Evolutionary conservation across 768 basidiomycete species (phyloP).

Genomic region (Russula lepida): DNA sequence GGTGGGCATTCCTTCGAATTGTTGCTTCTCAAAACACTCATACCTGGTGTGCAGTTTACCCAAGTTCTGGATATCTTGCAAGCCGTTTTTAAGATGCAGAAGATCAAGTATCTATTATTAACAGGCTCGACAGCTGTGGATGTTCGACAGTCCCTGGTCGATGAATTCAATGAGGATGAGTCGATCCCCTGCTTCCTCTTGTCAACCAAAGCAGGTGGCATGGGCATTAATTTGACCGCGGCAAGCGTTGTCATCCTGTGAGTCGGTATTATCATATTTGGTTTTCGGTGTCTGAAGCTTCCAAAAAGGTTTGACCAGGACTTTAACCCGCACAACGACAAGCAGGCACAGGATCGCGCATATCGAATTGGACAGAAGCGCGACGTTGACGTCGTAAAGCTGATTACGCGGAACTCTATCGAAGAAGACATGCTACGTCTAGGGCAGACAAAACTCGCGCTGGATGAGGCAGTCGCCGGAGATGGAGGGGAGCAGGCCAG

Average conservation of each 20-base stretch:
- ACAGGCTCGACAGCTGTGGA: conserved; percentile 94
- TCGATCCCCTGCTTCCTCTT: conserved; percentile 83
- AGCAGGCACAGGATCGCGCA: conserved; percentile 94
- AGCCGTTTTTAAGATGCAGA: conserved; percentile 62
- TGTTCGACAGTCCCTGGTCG: conserved; percentile 85
- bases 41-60: conserved; percentile 57
- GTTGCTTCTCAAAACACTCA: neutral
- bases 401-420: conserved; percentile 86
- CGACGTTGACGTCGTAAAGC: conserved; percentile 89
- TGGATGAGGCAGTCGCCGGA: conserved; percentile 93
- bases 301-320: conserved; percentile 83
- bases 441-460: conserved; percentile 80
- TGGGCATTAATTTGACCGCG: conserved; percentile 95
- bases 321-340: conserved; percentile 96
- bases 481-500: conserved; percentile 47
- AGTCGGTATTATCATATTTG: conserved; percentile 23
- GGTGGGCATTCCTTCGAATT: conserved; percentile 34
- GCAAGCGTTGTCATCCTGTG: conserved; percentile 93
- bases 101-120: conserved; percentile 70
- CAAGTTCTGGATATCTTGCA: conserved; percentile 93
- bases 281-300: conserved; percentile 9
- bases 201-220: conserved; percentile 88
- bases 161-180: conserved; percentile 86
- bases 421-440: conserved; percentile 94
- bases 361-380: conserved; percentile 95